These are phyloP conservation scores for Aspergillus nomiae DNA, from an alignment of 2,329 filamentous ascomycete species.

Conservation along the genomic window DNA sequence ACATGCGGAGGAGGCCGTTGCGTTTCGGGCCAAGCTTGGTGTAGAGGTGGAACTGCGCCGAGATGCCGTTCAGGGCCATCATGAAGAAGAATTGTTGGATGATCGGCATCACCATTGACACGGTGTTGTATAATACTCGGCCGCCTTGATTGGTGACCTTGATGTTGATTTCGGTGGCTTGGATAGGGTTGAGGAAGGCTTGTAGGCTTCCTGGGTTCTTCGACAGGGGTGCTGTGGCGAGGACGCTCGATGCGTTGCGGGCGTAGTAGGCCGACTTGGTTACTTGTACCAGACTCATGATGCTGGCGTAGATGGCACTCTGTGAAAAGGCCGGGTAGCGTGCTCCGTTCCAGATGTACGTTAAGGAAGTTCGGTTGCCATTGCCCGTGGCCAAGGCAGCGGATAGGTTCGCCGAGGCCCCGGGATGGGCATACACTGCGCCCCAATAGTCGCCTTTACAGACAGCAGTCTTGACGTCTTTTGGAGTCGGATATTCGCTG, in stretches of 20 bases:
- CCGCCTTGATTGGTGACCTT: conserved; percentile 39
- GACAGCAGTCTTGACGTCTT: conserved; percentile 12
- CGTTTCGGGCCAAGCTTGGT: not conserved
- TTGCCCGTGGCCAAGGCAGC: conserved; percentile 34
- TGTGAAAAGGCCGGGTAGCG: conserved; percentile 39
- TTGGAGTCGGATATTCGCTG: not conserved
- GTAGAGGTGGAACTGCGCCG: conserved; percentile 26
- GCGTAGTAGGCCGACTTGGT: conserved; percentile 31
- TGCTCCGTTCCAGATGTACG: conserved; percentile 45
- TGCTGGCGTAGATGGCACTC: conserved; percentile 28
- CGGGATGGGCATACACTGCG: conserved; percentile 24
- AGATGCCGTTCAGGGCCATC: conserved; percentile 46
- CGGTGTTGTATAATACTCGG: conserved; percentile 43
- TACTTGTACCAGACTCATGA: conserved; percentile 30
- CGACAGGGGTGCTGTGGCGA: conserved; percentile 21
- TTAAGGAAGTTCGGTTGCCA: conserved; percentile 31
- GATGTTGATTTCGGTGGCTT: conserved; percentile 35
- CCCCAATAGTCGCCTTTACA: conserved; percentile 30
- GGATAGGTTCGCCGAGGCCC: conserved; percentile 35
- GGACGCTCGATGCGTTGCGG: conserved; percentile 31
- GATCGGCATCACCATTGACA: conserved; percentile 44
- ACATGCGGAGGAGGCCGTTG: conserved; percentile 10
- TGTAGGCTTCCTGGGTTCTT: conserved; percentile 27
- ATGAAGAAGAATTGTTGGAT: conserved; percentile 50
- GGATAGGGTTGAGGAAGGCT: conserved; percentile 40